Conservation (phyloP, 2,329 filamentous ascomycete species). For the Plectosphaerella plurivora region DNA sequence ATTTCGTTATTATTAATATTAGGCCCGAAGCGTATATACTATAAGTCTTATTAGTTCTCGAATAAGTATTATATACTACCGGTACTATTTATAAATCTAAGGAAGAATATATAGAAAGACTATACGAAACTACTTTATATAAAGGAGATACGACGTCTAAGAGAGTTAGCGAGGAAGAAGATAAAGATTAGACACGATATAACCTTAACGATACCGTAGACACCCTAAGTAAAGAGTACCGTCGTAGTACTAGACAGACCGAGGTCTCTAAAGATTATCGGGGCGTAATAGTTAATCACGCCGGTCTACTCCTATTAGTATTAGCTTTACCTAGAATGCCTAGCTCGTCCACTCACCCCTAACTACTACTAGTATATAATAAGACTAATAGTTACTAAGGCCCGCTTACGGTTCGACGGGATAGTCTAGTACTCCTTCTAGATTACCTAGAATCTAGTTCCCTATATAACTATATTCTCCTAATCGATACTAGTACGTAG, state of each 20-base stretch:
- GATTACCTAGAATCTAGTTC: neutral
- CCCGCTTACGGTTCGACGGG: slow-evolving; percentile 16
- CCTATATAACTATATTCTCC: slow-evolving; percentile 15
- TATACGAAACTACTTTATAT: slow-evolving; percentile 19
- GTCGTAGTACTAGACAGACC: slow-evolving; percentile 46
- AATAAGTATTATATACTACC: too few relatives aligned
- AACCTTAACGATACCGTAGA: slow-evolving; percentile 66
- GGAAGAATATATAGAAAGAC: slow-evolving; percentile 49
- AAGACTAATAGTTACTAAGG: slow-evolving; percentile 16
- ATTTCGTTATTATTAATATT: slow-evolving; percentile 24
- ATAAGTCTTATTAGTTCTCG: neutral
- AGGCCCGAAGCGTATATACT: slow-evolving; percentile 47
- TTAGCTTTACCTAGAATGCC: slow-evolving; percentile 9
- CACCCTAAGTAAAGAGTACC: slow-evolving; percentile 63
- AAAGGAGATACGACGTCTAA: slow-evolving; percentile 46
- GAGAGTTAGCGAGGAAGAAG: slow-evolving; percentile 58
- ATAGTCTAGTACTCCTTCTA: slow-evolving; percentile 13
- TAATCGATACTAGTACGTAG: slow-evolving; percentile 21
- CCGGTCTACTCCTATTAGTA: slow-evolving; percentile 13
- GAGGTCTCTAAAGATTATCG: slow-evolving; percentile 56
- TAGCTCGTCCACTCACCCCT: slow-evolving; percentile 6
- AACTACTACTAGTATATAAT: slow-evolving; percentile 19
- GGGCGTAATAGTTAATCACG: slow-evolving; percentile 54
- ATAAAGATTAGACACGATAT: slow-evolving; percentile 56
- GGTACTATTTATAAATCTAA: slow-evolving; percentile 45